phyloP scores from a whole-genome alignment of 1,139 yeast genomes.

The Pichia norvegensis region DNA sequence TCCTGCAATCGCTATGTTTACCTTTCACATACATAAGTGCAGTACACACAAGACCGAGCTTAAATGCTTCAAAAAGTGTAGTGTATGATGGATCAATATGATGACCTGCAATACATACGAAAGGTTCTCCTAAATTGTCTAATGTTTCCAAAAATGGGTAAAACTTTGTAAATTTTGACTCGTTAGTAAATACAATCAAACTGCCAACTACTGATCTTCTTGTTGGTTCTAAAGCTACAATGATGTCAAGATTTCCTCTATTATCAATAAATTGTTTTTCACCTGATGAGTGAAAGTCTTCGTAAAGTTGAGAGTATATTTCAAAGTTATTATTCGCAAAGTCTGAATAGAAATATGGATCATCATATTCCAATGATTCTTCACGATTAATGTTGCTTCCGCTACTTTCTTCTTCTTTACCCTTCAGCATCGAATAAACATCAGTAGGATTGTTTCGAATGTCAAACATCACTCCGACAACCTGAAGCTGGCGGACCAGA shows the following conservation, averaged over 20 bases:
- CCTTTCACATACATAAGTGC: constrained; percentile 48
- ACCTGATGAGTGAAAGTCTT: constrained; percentile 2
- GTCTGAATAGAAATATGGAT: constrained; percentile 19
- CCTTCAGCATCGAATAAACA: constrained; percentile 28
- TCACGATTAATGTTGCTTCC: background rate
- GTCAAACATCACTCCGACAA: constrained; percentile 54
- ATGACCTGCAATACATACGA: constrained; percentile 52
- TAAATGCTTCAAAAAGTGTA: constrained; percentile 48
- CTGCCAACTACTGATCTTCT: constrained; percentile 51
- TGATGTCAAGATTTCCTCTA: constrained; percentile 30
- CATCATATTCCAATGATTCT: constrained; percentile 26
- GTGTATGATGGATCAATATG: constrained; percentile 51
- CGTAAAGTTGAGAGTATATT: constrained; percentile 30
- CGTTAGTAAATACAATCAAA: constrained; percentile 47
- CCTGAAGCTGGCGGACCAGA: constrained; percentile 48
- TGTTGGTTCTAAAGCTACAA: constrained; percentile 53
- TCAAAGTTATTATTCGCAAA: constrained; percentile 34
- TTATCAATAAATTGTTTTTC: constrained; percentile 16
- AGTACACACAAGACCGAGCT: constrained; percentile 53
- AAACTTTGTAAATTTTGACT: constrained; percentile 41
- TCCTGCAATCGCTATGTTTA: constrained; percentile 11
- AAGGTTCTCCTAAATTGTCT: background rate
- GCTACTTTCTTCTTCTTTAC: background rate
- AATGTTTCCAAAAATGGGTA: constrained; percentile 39
- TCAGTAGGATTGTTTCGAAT: constrained; percentile 40